Base-by-base conservation (phyloP, 768 basidiomycete genomes). In the Xerocomellus amylosporus region DNA sequence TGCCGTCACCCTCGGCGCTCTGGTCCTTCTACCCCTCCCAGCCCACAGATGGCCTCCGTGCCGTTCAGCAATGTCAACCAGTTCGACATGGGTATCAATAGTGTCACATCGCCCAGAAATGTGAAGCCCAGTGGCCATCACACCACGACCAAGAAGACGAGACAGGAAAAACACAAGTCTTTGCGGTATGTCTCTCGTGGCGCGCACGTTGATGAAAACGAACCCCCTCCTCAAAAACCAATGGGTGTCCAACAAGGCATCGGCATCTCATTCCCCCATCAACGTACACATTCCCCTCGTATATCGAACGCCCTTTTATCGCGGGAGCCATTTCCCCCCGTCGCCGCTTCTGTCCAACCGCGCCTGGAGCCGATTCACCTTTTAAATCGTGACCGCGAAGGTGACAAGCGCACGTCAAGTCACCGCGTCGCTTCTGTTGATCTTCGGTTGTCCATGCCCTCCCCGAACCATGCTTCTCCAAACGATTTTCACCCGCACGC, bases 1-100 rank as follows among this genome's bases (percentile, higher is more conserved):
- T 69, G 67, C 57, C 63, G 59, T 46, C 65, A 62, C 19, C 55
- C 49, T 43, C 67, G 64, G 30, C 15, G 53, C 19, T 59, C 59
- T 10, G 38, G 41, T 38, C 36, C 54, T 38, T 62, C 56, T 15
- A 7, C 51, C 17, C 64, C 58, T n/a, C 39, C 52, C 20, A 64
- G 41, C 30, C 58, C 56, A 42, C 47, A 13, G 14, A 46, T 38
- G 28, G 9, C n/a, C 7, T 30, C 41, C 19, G 22, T 46, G 36
- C 56, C 51, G 20, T 39, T 59, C 9, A 34, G 24, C 34, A 17
- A 48, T 4, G 34, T 42, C 41, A 54, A 46, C 45, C 55, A 14
- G 17, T 6, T 28, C 22, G 38, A 53, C 22, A 28, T 19, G 37
- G 12, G 12, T 2, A 17, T n/a, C 40, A 36, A 15, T 12, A 26